Evolutionary conservation across 2,329 filamentous ascomycete species (phyloP).

Genomic region (Calonectria honghensis): DNA sequence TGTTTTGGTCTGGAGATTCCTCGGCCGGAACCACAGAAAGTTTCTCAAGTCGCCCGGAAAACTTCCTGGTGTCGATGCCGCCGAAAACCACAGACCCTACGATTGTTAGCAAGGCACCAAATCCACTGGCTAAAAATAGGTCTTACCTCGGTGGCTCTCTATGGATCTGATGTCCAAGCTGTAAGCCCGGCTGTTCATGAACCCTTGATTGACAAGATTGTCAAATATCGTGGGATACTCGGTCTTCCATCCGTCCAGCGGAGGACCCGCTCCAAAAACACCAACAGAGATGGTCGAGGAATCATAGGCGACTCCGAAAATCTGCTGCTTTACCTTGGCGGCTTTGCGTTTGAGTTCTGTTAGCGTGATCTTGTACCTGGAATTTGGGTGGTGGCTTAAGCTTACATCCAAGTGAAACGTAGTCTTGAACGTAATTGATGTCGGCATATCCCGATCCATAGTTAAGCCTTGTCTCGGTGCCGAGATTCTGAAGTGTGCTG

Average conservation of each 20-base stretch:
- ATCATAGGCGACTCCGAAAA: slow-evolving; percentile 61
- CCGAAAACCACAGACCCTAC: slow-evolving; percentile 68
- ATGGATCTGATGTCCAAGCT: slow-evolving; percentile 60
- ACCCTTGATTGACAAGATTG: slow-evolving; percentile 57
- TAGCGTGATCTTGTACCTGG: slow-evolving; percentile 12
- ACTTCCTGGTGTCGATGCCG: slow-evolving; percentile 75
- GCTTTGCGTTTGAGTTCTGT: slow-evolving; percentile 44
- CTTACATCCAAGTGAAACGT: slow-evolving; percentile 59
- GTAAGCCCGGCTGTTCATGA: slow-evolving; percentile 62
- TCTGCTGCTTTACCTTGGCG: slow-evolving; percentile 58
- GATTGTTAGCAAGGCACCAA: neutral
- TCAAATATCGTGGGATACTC: slow-evolving; percentile 61
- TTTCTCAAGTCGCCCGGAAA: slow-evolving; percentile 71
- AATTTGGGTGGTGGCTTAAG: neutral
- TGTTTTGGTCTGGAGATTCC: slow-evolving; percentile 58
- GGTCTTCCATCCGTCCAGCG: slow-evolving; percentile 58
- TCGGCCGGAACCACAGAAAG: slow-evolving; percentile 72
- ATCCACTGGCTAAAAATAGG: rapidly evolving
- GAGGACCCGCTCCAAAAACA: slow-evolving; percentile 61
- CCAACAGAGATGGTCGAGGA: slow-evolving; percentile 56
- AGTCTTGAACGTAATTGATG: slow-evolving; percentile 60
- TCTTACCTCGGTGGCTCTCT: slow-evolving; percentile 55
- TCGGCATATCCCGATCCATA: slow-evolving; percentile 59
- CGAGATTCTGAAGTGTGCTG: slow-evolving; percentile 55
- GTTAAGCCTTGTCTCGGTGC: slow-evolving; percentile 52